Conservation (phyloP, 306 rosid genomes). For the Vigna mungo region DNA sequence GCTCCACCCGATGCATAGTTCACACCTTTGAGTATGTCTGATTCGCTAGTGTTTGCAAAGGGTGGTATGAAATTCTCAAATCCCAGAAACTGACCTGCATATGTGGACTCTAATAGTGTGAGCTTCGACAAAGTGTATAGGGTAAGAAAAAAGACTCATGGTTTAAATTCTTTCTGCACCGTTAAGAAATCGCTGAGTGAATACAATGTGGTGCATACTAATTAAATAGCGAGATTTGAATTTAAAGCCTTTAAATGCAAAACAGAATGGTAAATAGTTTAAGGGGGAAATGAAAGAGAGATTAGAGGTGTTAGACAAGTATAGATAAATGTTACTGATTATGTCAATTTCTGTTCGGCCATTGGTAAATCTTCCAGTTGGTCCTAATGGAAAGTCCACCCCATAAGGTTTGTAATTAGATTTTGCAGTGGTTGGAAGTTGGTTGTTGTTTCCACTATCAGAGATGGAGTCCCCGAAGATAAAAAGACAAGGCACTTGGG, state of each 20-base stretch:
- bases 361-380: slow-evolving; percentile 77
- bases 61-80: slow-evolving; percentile 50
- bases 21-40: slow-evolving; percentile 52
- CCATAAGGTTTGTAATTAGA: slow-evolving; percentile 67
- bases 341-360: slow-evolving; percentile 54
- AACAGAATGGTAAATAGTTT: neutral
- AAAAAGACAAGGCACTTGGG: slow-evolving; percentile 63
- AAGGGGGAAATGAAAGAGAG: neutral
- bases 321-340: slow-evolving; percentile 34
- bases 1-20: slow-evolving; percentile 55
- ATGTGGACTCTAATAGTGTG: neutral
- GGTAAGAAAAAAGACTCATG: neutral
- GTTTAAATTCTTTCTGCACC: neutral
- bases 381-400: slow-evolving; percentile 54
- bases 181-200: neutral
- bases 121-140: neutral
- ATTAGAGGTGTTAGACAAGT: neutral
- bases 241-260: neutral
- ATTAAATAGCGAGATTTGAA: neutral
- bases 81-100: slow-evolving; percentile 50
- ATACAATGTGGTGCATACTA: neutral
- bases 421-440: slow-evolving; percentile 41
- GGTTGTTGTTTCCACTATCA: slow-evolving; percentile 73
- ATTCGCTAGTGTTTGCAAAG: slow-evolving; percentile 41
- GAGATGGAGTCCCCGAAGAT: slow-evolving; percentile 74